A percentile compares a stretch with the other conserved stretches of the same genome.
Conservation (phyloP, 148 eudicot species). For the Diospyros kaki region DNA sequence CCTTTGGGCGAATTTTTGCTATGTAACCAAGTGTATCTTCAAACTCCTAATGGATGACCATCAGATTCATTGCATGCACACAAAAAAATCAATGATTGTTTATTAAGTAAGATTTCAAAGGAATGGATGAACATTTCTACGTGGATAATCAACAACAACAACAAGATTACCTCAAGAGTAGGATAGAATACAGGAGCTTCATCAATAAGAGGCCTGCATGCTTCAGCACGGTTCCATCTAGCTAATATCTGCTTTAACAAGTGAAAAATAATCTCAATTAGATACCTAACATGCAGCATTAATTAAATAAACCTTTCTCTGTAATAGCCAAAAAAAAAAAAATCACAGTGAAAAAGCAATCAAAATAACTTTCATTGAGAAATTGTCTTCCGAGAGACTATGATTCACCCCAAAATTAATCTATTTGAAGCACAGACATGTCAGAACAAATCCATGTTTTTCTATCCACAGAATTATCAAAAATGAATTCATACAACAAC, state of each 20-base stretch:
- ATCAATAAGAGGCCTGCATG: constrained; percentile 42
- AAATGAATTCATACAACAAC: not conserved
- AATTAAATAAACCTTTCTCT: not conserved
- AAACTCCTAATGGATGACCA: constrained; percentile 42
- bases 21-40: constrained; percentile 56
- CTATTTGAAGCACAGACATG: not conserved
- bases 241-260: constrained; percentile 35
- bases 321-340: not conserved
- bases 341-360: not conserved
- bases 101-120: not conserved
- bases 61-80: not conserved
- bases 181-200: constrained; percentile 63
- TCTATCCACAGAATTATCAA: not conserved
- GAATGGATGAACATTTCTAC: not conserved
- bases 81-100: not conserved
- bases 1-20: constrained; percentile 44
- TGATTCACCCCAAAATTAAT: not conserved
- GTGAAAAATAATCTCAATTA: not conserved
- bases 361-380: not conserved
- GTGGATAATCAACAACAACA: not conserved
- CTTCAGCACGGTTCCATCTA: constrained; percentile 50
- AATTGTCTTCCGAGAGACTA: not conserved
- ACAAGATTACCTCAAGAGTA: constrained; percentile 44
- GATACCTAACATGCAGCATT: not conserved
- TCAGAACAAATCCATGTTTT: not conserved